Evolutionary conservation across 2,329 filamentous ascomycete genomes (phyloP), one percentile per base, ranked within the genome.

Genomic region (Cladophialophora carrionii): DNA sequence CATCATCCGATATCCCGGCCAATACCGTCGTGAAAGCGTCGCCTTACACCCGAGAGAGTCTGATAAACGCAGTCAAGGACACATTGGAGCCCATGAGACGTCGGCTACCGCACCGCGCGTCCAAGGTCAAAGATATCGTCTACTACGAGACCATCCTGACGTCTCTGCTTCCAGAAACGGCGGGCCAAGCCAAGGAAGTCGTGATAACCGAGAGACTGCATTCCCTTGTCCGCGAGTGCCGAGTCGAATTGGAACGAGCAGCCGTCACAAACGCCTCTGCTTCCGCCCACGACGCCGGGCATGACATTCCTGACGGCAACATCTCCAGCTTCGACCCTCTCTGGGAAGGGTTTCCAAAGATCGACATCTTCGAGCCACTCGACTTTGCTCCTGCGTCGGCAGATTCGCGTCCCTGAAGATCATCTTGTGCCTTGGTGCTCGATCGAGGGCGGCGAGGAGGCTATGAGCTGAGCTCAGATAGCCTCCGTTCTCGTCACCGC

Each of bases 91-190:
- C 70, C 3, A 64, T 72, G 66, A 63, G 56, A 34, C 63, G 69
- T 29, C 66, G 70, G 2, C 57, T 71, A 12, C 32, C 64, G 14
- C 62, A 66, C n/a, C 58, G 56, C 2, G 67, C 66, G 20, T 64
- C 65, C 49, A 67, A 66, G 26, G 32, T 72, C 46, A 70, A 66
- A 46, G 68, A 72, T 34, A 55, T 72, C 10, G 61, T 68, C n/a
- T 71, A 68, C 48, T 69, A 66, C 53, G 66, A 57, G 53, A 65
- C 68, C 46, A 66, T 72, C 14, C 51, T 71, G 22, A 56, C 52
- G 22, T 70, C 68, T 20, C 34, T 65, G 46, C 26, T 65, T 22
- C 57, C 66, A 3, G 41, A 48, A 46, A 52, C 22, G 2, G 26
- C 51, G 1, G 61, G 7, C 3, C 37, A 57, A 24, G 34, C 22